Evolutionary conservation across 345 rosid genomes (phyloP).

Genomic region (Hibiscus mutabilis): DNA sequence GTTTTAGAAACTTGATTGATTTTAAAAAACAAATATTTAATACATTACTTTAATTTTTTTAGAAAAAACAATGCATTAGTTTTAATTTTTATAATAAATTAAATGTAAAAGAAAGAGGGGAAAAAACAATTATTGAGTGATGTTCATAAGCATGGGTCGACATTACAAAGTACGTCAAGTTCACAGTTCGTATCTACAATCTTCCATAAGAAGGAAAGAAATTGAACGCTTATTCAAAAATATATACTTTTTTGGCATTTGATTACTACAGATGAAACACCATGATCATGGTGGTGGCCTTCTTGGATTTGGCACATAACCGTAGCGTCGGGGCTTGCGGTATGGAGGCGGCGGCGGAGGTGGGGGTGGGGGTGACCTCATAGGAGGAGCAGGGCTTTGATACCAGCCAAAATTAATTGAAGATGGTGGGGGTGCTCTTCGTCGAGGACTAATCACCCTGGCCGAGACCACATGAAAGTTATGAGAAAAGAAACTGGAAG

Average conservation of each 20-base stretch:
- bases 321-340: neutral
- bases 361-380: neutral
- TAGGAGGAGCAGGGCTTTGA: constrained; percentile 7
- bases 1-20: too few relatives aligned
- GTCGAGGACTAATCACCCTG: neutral
- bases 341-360: neutral
- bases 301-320: neutral
- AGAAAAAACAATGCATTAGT: too few relatives aligned
- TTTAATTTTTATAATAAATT: too few relatives aligned
- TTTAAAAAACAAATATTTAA: too few relatives aligned
- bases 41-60: too few relatives aligned
- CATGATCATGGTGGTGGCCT: neutral
- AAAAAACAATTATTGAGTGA: neutral
- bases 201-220: too few relatives aligned
- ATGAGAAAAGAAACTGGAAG: neutral
- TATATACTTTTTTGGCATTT: too few relatives aligned
- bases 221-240: too few relatives aligned
- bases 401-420: neutral
- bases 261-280: neutral
- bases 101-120: neutral
- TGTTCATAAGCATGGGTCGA: neutral
- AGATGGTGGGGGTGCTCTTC: constrained; percentile 1
- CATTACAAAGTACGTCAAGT: too few relatives aligned
- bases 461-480: constrained; percentile 2
- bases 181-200: too few relatives aligned